These are phyloP conservation scores for Fusarium sp. DNA, from an alignment of 2,329 filamentous ascomycete genomes.

Conservation along the genomic window DNA sequence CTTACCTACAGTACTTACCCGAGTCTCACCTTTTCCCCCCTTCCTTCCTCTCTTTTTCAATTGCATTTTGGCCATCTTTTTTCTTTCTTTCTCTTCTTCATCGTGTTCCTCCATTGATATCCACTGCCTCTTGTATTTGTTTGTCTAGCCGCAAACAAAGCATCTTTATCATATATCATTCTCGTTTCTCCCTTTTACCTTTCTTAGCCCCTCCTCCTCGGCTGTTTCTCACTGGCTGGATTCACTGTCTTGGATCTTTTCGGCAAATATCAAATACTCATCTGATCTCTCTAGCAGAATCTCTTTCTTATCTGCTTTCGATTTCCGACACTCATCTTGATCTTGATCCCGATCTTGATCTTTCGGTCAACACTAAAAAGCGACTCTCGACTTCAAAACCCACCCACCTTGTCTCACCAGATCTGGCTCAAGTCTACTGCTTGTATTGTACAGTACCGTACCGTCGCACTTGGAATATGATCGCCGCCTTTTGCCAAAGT, in stretches of 20 bases:
- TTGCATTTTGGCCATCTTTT: neutral
- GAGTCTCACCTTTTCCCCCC: slow-evolving; percentile 16
- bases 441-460: neutral
- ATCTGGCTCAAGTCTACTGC: neutral
- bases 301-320: slow-evolving; percentile 22
- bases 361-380: neutral
- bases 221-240: slow-evolving; percentile 34
- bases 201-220: slow-evolving; percentile 23
- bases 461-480: slow-evolving; percentile 11
- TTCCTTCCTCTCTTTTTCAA: neutral
- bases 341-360: slow-evolving; percentile 5
- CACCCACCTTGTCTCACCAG: neutral
- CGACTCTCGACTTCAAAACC: neutral
- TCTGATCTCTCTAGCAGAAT: slow-evolving; percentile 33
- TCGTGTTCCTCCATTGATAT: neutral
- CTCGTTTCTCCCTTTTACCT: slow-evolving; percentile 8
- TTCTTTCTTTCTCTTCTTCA: neutral
- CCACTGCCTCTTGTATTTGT: neutral
- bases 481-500: slow-evolving; percentile 24
- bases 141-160: neutral
- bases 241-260: slow-evolving; percentile 17
- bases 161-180: slow-evolving; percentile 5
- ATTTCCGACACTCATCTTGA: slow-evolving; percentile 11
- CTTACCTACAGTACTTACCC: neutral
- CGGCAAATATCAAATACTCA: slow-evolving; percentile 39